Evolutionary conservation across 345 rosid genomes (phyloP), one percentile per base, ranked within the genome.

Genomic region (Geranium rotundifolium): DNA sequence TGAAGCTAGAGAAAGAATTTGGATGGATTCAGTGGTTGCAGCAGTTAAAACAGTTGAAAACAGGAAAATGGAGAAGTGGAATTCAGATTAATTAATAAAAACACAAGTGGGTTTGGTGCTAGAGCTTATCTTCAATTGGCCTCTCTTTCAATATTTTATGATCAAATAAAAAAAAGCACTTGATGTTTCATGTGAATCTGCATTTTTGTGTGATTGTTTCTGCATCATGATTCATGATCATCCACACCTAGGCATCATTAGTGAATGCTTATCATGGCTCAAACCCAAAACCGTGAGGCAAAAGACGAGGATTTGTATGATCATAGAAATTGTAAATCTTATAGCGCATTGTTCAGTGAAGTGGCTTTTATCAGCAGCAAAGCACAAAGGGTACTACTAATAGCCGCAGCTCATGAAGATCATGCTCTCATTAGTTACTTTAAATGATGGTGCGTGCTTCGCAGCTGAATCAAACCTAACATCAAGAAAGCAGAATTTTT

Each of bases 71-170:
- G 27, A 37, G 12, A 37, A 37, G 46, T 37, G 12, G 46, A 37
- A 37, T 37, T 37, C 27, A 23, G 27, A 23, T 37, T 6, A 57
- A 31, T 52, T 19, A 41, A 56, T 57, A 61, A 61, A 65, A 49
- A 59, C 30, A 16, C 65, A 63, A 78, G 72, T 72, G 66, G 73
- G 16, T 55, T 66, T 19, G 73, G 52, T 60, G 76, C 56, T 59
- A 70, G 62, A 56, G 56, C 56, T 52, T 52, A 14, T n/a, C 56
- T 52, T 52, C 16, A 52, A 52, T 52, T 52, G 56, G 18, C 18
- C 18, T 13, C 56, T 52, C 18, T 52, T 13, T 52, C 18, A 9
- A 52, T 14, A 7, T 52, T 52, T 17, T 37, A 52, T 52, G 56
- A 52, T 14, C 16, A 52, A 52, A 12, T 3, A 23, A 29, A 19